Evolutionary conservation across 2,329 filamentous ascomycete genomes (phyloP), one percentile per base, ranked within the genome.

Genomic region (Microdochium paspali): DNA sequence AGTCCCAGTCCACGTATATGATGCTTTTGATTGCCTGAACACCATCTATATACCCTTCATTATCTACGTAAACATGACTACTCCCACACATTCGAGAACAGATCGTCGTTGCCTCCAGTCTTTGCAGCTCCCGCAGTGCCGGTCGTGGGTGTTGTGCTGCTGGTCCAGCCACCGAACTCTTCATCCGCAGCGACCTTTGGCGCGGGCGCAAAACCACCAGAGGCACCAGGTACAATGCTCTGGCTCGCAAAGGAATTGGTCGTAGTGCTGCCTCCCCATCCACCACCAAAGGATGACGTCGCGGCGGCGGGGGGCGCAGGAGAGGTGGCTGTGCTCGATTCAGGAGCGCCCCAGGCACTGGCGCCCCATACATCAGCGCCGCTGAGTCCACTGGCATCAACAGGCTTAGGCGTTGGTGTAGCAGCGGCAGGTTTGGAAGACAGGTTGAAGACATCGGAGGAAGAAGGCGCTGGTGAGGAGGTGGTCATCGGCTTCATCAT

Each of bases 71-170:
- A 7, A 4, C 3, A 18, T 47, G 40, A 49, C 60, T 66, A 96
- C 69, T 90, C 79, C 91, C 91, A 97, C 45, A 97, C 91, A 66
- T 97, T 97, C 26, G 85, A 90, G 67, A 97, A 97, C 58, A 97
- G 65, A 69, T 97, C 91, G 54, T 96, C 91, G 47, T 80, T 82
- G 46, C 75, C 82, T 24, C 76, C 68, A 28, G 82, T 70, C 66
- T 85, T 79, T 44, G 74, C 67, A 13, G 65, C 58, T 24, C 66
- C 61, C 23, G 65, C 65, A 44, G 63, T 64, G 40, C 62, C 62
- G 20, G 70, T 59, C 26, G 66, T 61, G 1, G 66, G 61, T 9
- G 68, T 31, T 68, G 77, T 59, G 77, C 84, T 69, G 74, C 88
- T 94, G 44, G 87, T 82, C 91, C 91, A 97, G 12, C 91, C 90